Conservation (phyloP, 257 asterid species). For the Salvia splendens region DNA sequence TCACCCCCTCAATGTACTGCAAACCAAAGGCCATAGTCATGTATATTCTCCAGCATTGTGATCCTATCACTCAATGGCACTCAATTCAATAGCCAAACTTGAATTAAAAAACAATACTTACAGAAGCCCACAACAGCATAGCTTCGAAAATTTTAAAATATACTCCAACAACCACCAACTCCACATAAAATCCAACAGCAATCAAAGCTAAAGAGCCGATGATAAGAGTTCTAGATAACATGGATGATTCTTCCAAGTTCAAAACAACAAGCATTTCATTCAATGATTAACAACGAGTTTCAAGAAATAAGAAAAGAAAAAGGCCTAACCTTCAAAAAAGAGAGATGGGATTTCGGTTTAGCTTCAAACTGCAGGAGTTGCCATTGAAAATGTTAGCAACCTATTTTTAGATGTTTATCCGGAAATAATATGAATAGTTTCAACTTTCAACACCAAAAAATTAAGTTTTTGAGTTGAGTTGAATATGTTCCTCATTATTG, state of each 20-base stretch:
- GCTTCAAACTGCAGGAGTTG: not conserved
- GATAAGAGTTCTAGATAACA: not conserved
- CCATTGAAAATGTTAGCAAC: not conserved
- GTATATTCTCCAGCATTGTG: not conserved
- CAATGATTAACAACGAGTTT: not conserved
- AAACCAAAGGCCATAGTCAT: not conserved
- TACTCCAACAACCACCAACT: not conserved
- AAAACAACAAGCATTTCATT: not conserved
- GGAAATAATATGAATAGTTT: not conserved
- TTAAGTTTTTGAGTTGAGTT: not conserved
- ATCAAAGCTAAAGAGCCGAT: not conserved
- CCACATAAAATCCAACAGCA: slow-evolving; percentile 1
- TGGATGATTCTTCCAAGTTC: not conserved
- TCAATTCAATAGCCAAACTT: not conserved
- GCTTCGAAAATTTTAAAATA: not conserved
- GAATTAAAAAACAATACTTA: not conserved
- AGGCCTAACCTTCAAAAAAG: not conserved
- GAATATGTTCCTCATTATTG: not conserved
- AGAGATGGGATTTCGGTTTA: not conserved
- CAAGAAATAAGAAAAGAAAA: not conserved
- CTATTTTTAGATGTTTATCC: not conserved
- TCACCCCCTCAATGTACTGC: too few relatives aligned
- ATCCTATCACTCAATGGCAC: not conserved
- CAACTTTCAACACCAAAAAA: not conserved
- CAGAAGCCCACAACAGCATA: slow-evolving; percentile 2